Evolutionary conservation across 2,329 filamentous ascomycete species (phyloP), one percentile per base, ranked within the genome.

Genomic region (Ceratocystis colombiana): DNA sequence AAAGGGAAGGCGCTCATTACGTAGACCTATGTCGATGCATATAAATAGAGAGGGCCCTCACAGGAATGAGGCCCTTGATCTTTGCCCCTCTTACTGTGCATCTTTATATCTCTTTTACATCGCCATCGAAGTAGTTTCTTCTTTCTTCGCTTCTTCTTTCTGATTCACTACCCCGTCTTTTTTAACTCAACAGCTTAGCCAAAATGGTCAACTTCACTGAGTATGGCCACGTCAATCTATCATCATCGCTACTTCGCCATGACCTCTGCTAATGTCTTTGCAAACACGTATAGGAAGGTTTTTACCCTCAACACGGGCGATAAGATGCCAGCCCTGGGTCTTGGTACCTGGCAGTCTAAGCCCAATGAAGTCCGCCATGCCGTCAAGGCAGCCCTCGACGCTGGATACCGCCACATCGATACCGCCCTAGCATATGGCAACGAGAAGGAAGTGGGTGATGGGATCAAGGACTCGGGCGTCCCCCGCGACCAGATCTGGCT

Each of bases 351-450:
- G 88, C 88, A 90, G 73, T 89, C 88, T 62, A 74, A 80, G 72
- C 85, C 87, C 66, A 76, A 88, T 70, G 82, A 89, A 75, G 87
- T 90, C 66, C 80, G 82, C 71, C 77, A 82, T 64, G 89, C 89
- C 65, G 89, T 93, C 70, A 84, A 88, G 75, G 79, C 79, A 45
- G 88, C 88, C 30, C 79, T 91, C 33, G 79, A 79, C 68, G 77
- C 78, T 55, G 88, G 88, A 68, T 91, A 91, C 77, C 82, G 86
- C 46, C 88, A 90, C 76, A 87, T 90, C 73, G 87, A 89, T 76
- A 89, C 87, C 25, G 88, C 89, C 62, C 80, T 87, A 69, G 88
- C 85, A 63, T 94, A 94, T 75, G 86, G 84, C 74, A 94, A 93
- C 76, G 89, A 89, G 74, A 76, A 77, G 64, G 85, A 88, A 72